phyloP scores from a whole-genome alignment of 306 rosid genomes.

The Elaeagnus macrophylla region DNA sequence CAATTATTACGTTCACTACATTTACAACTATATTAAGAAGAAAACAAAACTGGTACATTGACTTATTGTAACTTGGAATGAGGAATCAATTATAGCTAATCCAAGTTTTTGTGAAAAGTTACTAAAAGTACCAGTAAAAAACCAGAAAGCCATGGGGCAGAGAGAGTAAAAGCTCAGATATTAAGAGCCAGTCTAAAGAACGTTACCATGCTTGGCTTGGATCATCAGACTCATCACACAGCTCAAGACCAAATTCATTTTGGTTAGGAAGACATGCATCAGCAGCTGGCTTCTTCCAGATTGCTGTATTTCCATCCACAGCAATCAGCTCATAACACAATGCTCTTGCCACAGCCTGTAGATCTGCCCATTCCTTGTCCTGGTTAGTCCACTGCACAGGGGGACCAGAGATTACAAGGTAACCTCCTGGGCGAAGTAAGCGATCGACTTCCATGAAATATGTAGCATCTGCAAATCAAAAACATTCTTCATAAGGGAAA shows the following conservation, averaged over 20 bases:
- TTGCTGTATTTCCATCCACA: constrained; percentile 85
- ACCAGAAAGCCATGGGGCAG: neutral
- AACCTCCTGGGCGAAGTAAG: constrained; percentile 93
- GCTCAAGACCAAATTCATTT: constrained; percentile 73
- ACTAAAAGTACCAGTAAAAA: neutral
- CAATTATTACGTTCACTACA: neutral
- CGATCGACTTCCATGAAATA: constrained; percentile 96
- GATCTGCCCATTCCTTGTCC: constrained; percentile 99
- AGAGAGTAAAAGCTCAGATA: neutral
- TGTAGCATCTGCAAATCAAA: constrained; percentile 64
- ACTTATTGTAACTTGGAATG: too few species aligned
- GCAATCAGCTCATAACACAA: constrained; percentile 86
- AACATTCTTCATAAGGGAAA: constrained; percentile 12
- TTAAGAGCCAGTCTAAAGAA: constrained; percentile 2
- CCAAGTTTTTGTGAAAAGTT: too few species aligned
- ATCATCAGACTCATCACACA: constrained; percentile 70
- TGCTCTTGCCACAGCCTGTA: constrained; percentile 87
- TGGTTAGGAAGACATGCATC: constrained; percentile 72
- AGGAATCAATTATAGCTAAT: too few species aligned
- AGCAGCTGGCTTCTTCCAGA: constrained; percentile 83
- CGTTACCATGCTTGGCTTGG: constrained; percentile 80
- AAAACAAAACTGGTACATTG: too few species aligned
- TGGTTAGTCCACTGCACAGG: constrained; percentile 97
- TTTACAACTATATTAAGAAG: too few species aligned
- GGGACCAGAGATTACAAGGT: constrained; percentile 86